Conservation (phyloP, 2,329 filamentous ascomycete genomes). For the Fusarium sp. region DNA sequence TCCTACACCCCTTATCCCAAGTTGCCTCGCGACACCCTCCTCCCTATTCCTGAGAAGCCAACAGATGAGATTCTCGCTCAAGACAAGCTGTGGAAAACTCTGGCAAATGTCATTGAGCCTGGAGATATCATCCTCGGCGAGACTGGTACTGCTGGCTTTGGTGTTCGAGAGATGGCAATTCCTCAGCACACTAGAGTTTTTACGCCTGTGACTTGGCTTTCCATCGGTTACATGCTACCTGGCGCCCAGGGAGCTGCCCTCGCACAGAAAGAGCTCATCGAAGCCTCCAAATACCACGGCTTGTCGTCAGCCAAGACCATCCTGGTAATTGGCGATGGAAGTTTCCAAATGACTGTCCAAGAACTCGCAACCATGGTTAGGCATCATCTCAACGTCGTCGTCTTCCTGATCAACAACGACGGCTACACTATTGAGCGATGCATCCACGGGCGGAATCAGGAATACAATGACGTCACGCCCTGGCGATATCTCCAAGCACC, state of each 20-base stretch:
- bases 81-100: not conserved
- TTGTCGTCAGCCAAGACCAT: conserved; percentile 54
- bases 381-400: conserved; percentile 59
- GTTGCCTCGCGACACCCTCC: not conserved
- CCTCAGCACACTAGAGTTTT: conserved; percentile 61
- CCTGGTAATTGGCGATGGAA: conserved; percentile 72
- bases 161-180: conserved; percentile 62
- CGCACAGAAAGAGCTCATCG: not conserved
- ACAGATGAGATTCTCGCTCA: not conserved
- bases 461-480: conserved; percentile 66
- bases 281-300: conserved; percentile 17
- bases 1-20: not conserved
- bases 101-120: conserved; percentile 59
- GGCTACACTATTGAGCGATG: conserved; percentile 70
- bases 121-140: conserved; percentile 69
- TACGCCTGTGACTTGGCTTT: conserved; percentile 50
- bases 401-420: conserved; percentile 69
- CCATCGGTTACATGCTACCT: not conserved
- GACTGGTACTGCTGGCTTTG: conserved; percentile 68
- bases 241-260: not conserved
- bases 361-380: conserved; percentile 73
- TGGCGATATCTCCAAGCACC: conserved; percentile 65
- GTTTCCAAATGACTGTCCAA: conserved; percentile 74
- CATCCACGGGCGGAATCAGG: conserved; percentile 65
- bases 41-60: not conserved